Percentiles rank a stretch among this genome's conserved stretches.
These are phyloP conservation scores for Rhododendron simsii DNA, from an alignment of 148 eudicot genomes.

Conservation along the genomic window DNA sequence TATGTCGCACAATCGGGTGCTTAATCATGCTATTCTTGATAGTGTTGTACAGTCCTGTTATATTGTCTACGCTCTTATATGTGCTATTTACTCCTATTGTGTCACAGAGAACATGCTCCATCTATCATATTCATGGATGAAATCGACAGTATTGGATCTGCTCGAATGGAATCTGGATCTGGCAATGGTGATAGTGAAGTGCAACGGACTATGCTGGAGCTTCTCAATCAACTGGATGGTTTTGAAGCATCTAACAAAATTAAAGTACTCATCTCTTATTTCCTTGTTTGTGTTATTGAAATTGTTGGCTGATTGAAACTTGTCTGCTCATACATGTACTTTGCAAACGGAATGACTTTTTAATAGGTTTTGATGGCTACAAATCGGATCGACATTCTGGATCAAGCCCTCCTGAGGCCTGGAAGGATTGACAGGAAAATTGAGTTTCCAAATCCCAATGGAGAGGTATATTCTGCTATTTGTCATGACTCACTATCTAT, in stretches of 20 bases:
- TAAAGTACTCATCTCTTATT: constrained; percentile 30
- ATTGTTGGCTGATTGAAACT: not conserved
- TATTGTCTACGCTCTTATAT: not conserved
- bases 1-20: not conserved
- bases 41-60: not conserved
- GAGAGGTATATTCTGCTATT: constrained; percentile 37
- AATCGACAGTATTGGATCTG: constrained; percentile 80
- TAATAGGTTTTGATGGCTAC: constrained; percentile 73
- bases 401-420: constrained; percentile 77
- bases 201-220: constrained; percentile 77
- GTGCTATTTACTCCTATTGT: not conserved
- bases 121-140: constrained; percentile 89
- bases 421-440: constrained; percentile 80
- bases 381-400: constrained; percentile 70
- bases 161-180: constrained; percentile 82
- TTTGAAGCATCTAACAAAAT: constrained; percentile 85
- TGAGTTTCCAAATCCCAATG: constrained; percentile 79
- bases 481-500: not conserved
- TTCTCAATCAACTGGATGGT: constrained; percentile 77
- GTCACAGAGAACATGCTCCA: constrained; percentile 78
- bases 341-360: not conserved
- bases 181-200: constrained; percentile 91
- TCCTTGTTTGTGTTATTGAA: not conserved
- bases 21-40: not conserved
- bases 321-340: not conserved